These are phyloP conservation scores for Fusarium sp. DNA, from an alignment of 2,329 filamentous ascomycete species.

Conservation along the genomic window DNA sequence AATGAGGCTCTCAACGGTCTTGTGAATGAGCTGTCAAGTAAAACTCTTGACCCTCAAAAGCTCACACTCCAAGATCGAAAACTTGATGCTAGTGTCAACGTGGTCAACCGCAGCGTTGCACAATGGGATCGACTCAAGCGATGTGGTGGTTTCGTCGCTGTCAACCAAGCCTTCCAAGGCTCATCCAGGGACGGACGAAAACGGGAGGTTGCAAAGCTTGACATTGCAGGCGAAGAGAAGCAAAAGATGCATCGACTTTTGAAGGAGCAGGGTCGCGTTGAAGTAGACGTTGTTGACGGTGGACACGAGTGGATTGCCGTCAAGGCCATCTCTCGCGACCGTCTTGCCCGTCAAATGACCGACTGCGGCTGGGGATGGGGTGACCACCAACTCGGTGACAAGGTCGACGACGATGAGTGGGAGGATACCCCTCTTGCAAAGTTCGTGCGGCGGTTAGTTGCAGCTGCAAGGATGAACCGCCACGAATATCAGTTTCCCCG, in stretches of 20 bases:
- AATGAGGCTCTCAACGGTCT: constrained; percentile 9
- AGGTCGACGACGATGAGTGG: constrained; percentile 48
- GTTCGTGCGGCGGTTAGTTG: constrained; percentile 47
- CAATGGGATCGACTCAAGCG: constrained; percentile 50
- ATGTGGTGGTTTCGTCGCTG: constrained; percentile 43
- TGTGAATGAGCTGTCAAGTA: constrained; percentile 17
- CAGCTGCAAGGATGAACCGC: constrained; percentile 50
- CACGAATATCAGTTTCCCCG: constrained; percentile 51
- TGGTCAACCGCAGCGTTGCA: constrained; percentile 31
- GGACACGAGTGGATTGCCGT: constrained; percentile 49
- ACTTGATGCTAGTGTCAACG: constrained; percentile 39
- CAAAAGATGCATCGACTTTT: constrained; percentile 44
- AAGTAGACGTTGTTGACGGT: constrained; percentile 51
- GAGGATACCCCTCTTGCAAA: constrained; percentile 48
- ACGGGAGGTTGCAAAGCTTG: constrained; percentile 35
- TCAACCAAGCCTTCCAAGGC: constrained; percentile 49
- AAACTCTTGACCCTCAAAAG: constrained; percentile 12
- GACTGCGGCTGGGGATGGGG: constrained; percentile 57
- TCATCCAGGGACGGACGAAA: constrained; percentile 42
- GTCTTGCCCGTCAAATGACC: constrained; percentile 53
- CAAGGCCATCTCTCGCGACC: constrained; percentile 44
- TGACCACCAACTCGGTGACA: constrained; percentile 45
- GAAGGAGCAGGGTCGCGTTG: constrained; percentile 48
- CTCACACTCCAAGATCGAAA: constrained; percentile 23
- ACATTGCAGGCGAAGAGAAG: constrained; percentile 40